These are phyloP conservation scores for Claviceps monticola DNA, from an alignment of 2,329 filamentous ascomycete genomes.

Conservation along the genomic window DNA sequence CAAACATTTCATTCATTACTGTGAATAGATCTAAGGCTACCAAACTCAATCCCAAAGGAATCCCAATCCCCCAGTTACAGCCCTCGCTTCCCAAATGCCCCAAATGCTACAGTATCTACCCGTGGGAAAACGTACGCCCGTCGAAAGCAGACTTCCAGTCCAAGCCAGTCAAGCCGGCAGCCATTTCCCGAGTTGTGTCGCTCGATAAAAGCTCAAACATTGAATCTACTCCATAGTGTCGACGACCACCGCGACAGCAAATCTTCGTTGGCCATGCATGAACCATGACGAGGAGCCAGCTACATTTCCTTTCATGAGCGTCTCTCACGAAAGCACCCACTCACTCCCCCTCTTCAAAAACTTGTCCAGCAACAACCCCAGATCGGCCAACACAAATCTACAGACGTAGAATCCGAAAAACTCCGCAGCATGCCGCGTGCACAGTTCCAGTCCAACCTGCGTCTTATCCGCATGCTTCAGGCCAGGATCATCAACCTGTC, in stretches of 20 bases:
- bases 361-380: constrained; percentile 80
- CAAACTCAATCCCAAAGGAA: too few relatives aligned
- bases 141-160: neutral
- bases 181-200: too few relatives aligned
- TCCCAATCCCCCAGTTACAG: too few relatives aligned
- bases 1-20: neutral
- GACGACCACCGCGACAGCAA: too few relatives aligned
- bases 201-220: too few relatives aligned
- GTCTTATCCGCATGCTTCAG: constrained; percentile 85
- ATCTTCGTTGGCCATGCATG: too few relatives aligned
- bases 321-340: constrained; percentile 48
- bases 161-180: neutral
- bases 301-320: neutral
- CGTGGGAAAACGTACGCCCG: too few relatives aligned
- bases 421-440: constrained; percentile 83
- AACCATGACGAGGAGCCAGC: too few relatives aligned
- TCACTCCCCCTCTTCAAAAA: constrained; percentile 94
- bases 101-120: too few relatives aligned
- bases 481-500: constrained; percentile 90
- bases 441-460: constrained; percentile 87
- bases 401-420: constrained; percentile 97
- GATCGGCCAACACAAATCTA: constrained; percentile 80
- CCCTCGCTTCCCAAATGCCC: neutral
- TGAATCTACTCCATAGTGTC: too few relatives aligned
- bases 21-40: neutral